These are phyloP conservation scores for Magnusiomyces paraingens DNA, from an alignment of 1,139 yeast genomes.

Conservation along the genomic window DNA sequence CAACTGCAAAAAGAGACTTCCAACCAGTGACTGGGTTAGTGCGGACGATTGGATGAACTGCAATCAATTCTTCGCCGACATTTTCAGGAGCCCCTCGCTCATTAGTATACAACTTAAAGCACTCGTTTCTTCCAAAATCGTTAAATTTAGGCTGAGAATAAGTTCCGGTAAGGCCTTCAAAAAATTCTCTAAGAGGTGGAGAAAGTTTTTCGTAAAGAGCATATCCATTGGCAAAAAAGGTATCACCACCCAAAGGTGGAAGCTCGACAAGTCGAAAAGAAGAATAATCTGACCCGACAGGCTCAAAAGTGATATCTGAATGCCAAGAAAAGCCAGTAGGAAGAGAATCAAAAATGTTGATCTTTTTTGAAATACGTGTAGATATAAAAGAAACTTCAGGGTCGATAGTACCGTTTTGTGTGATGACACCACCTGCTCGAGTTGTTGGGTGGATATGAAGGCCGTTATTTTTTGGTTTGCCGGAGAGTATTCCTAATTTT, in stretches of 20 bases:
- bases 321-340: slow-evolving; percentile 36
- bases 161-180: slow-evolving; percentile 35
- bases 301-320: slow-evolving; percentile 45
- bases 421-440: slow-evolving; percentile 28
- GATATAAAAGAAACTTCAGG: slow-evolving; percentile 21
- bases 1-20: slow-evolving; percentile 40
- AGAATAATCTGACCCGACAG: slow-evolving; percentile 42
- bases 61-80: slow-evolving; percentile 29
- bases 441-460: slow-evolving; percentile 41
- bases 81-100: slow-evolving; percentile 34
- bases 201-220: slow-evolving; percentile 43
- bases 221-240: slow-evolving; percentile 43
- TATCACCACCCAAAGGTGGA: slow-evolving; percentile 44
- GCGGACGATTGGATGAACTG: slow-evolving; percentile 41
- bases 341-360: slow-evolving; percentile 13
- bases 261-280: slow-evolving; percentile 40
- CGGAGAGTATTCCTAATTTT: slow-evolving; percentile 57
- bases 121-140: slow-evolving; percentile 34
- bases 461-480: slow-evolving; percentile 61
- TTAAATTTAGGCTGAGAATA: slow-evolving; percentile 27
- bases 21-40: slow-evolving; percentile 47
- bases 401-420: slow-evolving; percentile 18
- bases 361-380: slow-evolving; percentile 16
- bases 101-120: slow-evolving; percentile 34
- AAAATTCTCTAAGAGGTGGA: slow-evolving; percentile 38